Conservation (phyloP, 169 alveolate genomes). For the Neospora caninum region DNA sequence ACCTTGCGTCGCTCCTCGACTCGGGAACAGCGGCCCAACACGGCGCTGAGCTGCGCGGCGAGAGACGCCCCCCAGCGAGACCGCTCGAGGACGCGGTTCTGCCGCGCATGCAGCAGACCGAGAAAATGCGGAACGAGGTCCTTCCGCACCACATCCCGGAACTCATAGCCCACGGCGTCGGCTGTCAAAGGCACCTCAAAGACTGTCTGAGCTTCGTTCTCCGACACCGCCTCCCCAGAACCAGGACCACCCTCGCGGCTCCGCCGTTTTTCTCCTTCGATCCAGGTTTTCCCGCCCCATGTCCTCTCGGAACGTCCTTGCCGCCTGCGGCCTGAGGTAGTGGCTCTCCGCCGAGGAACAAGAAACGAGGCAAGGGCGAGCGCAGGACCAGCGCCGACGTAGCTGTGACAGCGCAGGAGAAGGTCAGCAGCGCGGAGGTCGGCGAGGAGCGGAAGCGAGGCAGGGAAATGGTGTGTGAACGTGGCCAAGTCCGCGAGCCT, state of each 20-base stretch:
- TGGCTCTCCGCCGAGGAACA: no score
- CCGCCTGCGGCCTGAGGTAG: no score
- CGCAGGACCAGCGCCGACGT: neutral
- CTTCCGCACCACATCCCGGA: neutral
- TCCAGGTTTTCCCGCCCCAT: no score
- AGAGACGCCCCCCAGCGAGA: neutral
- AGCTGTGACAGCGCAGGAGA: neutral
- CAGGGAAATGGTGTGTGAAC: neutral
- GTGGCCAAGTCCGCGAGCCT: neutral
- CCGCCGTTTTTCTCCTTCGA: no score
- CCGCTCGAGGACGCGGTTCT: neutral
- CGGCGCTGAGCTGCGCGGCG: neutral
- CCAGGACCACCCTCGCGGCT: neutral
- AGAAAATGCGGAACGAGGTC: neutral
- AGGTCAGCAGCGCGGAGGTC: neutral
- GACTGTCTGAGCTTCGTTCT: neutral
- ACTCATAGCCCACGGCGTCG: neutral
- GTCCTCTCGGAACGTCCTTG: no score
- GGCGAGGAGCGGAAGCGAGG: neutral
- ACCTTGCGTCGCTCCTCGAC: neutral
- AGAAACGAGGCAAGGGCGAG: neutral
- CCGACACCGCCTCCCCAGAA: neutral
- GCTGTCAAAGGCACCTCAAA: neutral
- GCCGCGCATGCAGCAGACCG: neutral
- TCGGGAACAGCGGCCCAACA: neutral